Evolutionary conservation across 1,139 yeast species (phyloP).

Genomic region (Kodamaea arcana): DNA sequence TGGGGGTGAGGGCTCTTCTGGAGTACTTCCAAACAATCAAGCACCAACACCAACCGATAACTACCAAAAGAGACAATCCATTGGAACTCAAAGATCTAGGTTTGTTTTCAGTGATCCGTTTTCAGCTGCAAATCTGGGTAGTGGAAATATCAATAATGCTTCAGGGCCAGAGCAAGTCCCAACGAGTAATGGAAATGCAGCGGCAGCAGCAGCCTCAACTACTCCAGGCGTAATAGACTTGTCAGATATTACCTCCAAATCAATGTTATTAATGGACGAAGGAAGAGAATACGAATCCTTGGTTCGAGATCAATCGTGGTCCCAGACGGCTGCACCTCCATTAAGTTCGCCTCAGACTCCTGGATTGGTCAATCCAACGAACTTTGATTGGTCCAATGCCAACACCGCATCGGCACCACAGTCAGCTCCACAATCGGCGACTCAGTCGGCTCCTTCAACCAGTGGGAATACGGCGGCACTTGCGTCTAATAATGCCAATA

Average conservation of each 20-base stretch:
- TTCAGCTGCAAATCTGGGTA: constrained; percentile 29
- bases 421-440: constrained; percentile 1
- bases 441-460: constrained; percentile 1
- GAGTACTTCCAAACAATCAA: constrained; percentile 4
- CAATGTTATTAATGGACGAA: constrained; percentile 54
- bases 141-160: constrained; percentile 18
- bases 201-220: constrained; percentile 11
- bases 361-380: constrained; percentile 21
- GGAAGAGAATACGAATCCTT: constrained; percentile 49
- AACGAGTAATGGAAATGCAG: constrained; percentile 11
- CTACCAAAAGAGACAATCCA: constrained; percentile 48
- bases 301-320: constrained; percentile 47
- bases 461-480: constrained; percentile 1
- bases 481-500: constrained; percentile 7
- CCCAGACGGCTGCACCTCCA: constrained; percentile 2
- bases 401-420: constrained; percentile 3
- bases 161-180: constrained; percentile 11
- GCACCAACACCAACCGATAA: constrained; percentile 12
- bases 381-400: constrained; percentile 13
- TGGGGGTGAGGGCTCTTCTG: constrained; percentile 4
- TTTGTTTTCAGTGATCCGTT: constrained; percentile 70
- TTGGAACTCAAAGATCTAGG: constrained; percentile 60
- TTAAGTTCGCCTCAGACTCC: constrained; percentile 38
- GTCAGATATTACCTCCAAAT: constrained; percentile 46
- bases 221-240: constrained; percentile 23